Evolutionary conservation across 2,329 filamentous ascomycete genomes (phyloP).

Genomic region (Aspergillus terreus): DNA sequence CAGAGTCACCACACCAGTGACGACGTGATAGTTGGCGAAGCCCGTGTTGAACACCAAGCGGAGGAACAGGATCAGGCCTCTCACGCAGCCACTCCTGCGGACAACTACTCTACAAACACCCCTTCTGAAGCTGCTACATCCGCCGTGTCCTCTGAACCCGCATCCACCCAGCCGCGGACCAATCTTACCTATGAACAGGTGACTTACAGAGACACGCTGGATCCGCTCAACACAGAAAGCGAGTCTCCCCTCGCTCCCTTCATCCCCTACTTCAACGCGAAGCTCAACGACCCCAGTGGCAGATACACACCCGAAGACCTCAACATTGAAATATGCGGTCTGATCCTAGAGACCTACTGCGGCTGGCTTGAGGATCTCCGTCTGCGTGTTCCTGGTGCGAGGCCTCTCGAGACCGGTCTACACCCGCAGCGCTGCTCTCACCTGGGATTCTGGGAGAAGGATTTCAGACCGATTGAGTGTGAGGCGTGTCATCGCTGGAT

Average conservation of each 20-base stretch:
- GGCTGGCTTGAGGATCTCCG: slow-evolving; percentile 23
- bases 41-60: too few relatives aligned
- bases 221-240: neutral
- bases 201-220: neutral
- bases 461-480: slow-evolving; percentile 19
- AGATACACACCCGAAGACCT: slow-evolving; percentile 24
- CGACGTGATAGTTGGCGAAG: too few relatives aligned
- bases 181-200: slow-evolving; percentile 2
- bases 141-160: slow-evolving; percentile 3
- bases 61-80: too few relatives aligned
- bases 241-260: slow-evolving; percentile 15
- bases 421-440: slow-evolving; percentile 19
- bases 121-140: neutral
- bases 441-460: slow-evolving; percentile 26
- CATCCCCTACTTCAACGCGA: slow-evolving; percentile 21
- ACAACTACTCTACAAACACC: too few relatives aligned
- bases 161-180: neutral
- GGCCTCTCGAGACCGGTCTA: neutral
- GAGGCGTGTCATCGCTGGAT: slow-evolving; percentile 24
- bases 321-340: slow-evolving; percentile 22
- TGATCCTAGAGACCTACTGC: slow-evolving; percentile 26
- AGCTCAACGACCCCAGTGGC: slow-evolving; percentile 18
- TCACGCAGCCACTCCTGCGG: too few relatives aligned
- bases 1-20: too few relatives aligned
- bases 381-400: slow-evolving; percentile 13